phyloP scores from a whole-genome alignment of 768 basidiomycete genomes.

The Tulasnella sp. region DNA sequence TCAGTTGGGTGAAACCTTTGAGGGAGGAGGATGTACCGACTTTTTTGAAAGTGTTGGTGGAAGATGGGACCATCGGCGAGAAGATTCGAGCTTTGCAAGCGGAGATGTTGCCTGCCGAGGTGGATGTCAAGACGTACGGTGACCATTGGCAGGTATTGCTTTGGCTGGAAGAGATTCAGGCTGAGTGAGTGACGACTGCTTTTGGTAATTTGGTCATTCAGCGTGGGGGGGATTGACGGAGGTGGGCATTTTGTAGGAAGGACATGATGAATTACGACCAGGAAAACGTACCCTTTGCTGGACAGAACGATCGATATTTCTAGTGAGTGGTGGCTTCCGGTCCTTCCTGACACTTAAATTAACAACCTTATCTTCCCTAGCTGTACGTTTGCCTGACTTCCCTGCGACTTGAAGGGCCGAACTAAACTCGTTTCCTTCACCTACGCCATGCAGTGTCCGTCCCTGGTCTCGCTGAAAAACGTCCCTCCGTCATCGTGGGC shows the following conservation, averaged over 20 bases:
- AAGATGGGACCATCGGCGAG: slow-evolving; percentile 33
- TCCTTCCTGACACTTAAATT: too few relatives aligned
- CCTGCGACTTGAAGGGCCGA: too few relatives aligned
- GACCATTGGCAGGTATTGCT: slow-evolving; percentile 48
- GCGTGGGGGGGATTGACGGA: not conserved
- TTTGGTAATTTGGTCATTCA: not conserved
- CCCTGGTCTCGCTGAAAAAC: slow-evolving; percentile 54
- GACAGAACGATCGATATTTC: not conserved
- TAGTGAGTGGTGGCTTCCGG: not conserved
- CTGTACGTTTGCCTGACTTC: not conserved
- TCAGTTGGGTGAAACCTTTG: slow-evolving; percentile 46
- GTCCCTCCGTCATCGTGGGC: slow-evolving; percentile 57
- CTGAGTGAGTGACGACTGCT: not conserved
- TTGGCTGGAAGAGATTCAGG: slow-evolving; percentile 46
- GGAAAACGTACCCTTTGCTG: not conserved
- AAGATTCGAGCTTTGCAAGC: slow-evolving; percentile 22
- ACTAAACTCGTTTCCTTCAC: not conserved
- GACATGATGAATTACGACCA: slow-evolving; percentile 16
- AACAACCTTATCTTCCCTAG: not conserved
- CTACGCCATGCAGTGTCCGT: slow-evolving; percentile 45
- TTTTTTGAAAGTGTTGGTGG: slow-evolving; percentile 39
- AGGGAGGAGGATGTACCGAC: slow-evolving; percentile 45
- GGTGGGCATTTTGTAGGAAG: not conserved
- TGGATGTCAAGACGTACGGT: slow-evolving; percentile 43
- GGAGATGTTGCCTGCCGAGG: not conserved